These are phyloP conservation scores for Pythium folliculosum DNA, from an alignment of 352 stramenopile genomes.

Conservation along the genomic window DNA sequence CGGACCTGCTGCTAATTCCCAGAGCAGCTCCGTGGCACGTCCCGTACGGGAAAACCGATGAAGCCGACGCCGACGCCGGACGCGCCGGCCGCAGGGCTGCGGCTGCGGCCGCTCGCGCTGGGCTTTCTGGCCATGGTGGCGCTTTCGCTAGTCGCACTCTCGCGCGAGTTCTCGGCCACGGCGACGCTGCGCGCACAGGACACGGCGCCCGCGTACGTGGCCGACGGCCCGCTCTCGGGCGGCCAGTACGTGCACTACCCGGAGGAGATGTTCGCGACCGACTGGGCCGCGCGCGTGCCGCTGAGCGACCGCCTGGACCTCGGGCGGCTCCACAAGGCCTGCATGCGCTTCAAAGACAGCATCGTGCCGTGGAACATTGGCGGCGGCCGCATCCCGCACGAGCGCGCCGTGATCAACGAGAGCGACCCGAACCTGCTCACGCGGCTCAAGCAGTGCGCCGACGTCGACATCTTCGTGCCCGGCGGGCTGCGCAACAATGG, in stretches of 20 bases:
- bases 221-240: slow-evolving; percentile 15
- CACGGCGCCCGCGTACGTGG: slow-evolving; percentile 9
- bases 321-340: slow-evolving; percentile 52
- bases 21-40: too few species aligned
- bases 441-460: slow-evolving; percentile 49
- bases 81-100: not conserved
- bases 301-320: slow-evolving; percentile 43
- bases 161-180: slow-evolving; percentile 15
- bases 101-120: slow-evolving; percentile 13
- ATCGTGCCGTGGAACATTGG: slow-evolving; percentile 54
- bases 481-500: slow-evolving; percentile 40
- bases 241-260: slow-evolving; percentile 26
- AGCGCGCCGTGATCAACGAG: slow-evolving; percentile 33
- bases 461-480: slow-evolving; percentile 68
- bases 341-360: slow-evolving; percentile 40
- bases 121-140: slow-evolving; percentile 10
- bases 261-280: slow-evolving; percentile 16
- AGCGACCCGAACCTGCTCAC: slow-evolving; percentile 44
- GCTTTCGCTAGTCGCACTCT: slow-evolving; percentile 11
- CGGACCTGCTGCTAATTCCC: too few species aligned
- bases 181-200: not conserved
- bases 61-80: not conserved
- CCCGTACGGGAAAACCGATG: not conserved
- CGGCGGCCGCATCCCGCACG: slow-evolving; percentile 16
- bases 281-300: slow-evolving; percentile 16